Conservation (phyloP, 2,329 filamentous ascomycete genomes). For the Fusarium sp. region DNA sequence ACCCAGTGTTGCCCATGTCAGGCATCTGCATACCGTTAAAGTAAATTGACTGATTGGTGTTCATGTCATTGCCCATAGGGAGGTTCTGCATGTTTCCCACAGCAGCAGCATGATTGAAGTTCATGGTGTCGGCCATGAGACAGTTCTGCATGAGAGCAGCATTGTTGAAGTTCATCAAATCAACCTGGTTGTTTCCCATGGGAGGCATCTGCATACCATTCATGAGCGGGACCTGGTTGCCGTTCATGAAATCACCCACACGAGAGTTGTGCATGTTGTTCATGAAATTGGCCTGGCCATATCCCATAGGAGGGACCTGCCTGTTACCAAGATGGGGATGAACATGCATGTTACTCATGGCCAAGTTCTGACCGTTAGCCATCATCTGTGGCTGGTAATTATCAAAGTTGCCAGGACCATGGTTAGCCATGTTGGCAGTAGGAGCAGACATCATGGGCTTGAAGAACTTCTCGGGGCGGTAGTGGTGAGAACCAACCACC, state of each 20-base stretch:
- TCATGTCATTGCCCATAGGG: neutral
- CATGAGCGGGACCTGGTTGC: neutral
- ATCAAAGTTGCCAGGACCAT: neutral
- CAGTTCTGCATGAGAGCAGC: too few relatives aligned
- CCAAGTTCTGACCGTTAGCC: neutral
- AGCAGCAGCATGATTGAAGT: too few relatives aligned
- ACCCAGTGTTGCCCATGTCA: neutral
- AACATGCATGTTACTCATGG: neutral
- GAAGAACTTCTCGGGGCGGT: neutral
- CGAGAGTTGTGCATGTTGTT: too few relatives aligned
- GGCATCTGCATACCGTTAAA: neutral
- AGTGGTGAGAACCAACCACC: conserved; percentile 6
- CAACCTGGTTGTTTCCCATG: neutral
- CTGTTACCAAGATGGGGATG: neutral
- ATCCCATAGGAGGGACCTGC: neutral
- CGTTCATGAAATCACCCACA: neutral
- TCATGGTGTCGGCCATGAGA: too few relatives aligned
- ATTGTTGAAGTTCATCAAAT: neutral
- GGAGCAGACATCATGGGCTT: neutral
- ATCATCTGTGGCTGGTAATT: neutral
- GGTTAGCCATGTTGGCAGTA: neutral
- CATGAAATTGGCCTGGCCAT: neutral
- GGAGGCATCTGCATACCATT: neutral
- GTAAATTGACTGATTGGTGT: neutral
- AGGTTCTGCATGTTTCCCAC: too few relatives aligned